Evolutionary conservation across 75 land plant species (phyloP).

Genomic region (Pseudotsuga menziesii): DNA sequence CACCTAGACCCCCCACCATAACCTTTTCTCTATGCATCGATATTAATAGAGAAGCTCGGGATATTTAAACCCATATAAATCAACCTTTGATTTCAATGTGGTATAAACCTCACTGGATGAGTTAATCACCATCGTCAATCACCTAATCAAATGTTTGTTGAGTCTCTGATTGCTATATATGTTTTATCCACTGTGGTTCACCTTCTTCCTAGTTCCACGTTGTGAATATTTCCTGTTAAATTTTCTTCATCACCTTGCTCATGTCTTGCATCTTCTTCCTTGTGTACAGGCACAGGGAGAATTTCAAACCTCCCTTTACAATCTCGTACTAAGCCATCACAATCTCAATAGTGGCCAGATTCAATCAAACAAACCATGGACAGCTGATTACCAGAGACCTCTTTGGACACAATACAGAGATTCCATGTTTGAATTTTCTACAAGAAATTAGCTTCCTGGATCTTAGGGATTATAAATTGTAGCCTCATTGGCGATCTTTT

Average conservation of each 20-base stretch:
- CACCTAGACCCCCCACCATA: no score
- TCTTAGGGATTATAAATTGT: slow-evolving; percentile 44
- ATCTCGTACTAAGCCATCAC: slow-evolving; percentile 64
- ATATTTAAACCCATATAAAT: no score
- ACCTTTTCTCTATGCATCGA: no score
- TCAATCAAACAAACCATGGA: slow-evolving; percentile 80
- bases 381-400: slow-evolving; percentile 48
- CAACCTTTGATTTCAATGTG: no score
- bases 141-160: no score
- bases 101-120: no score
- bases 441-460: slow-evolving; percentile 31
- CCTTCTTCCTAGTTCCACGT: not conserved
- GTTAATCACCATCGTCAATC: no score
- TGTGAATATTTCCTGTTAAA: not conserved
- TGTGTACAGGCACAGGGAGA: slow-evolving; percentile 72
- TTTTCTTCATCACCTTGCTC: slow-evolving; percentile 48
- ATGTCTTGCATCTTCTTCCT: slow-evolving; percentile 61
- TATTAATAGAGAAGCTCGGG: no score
- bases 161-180: no score
- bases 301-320: slow-evolving; percentile 79
- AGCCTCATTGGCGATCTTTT: slow-evolving; percentile 83
- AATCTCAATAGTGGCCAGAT: slow-evolving; percentile 83
- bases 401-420: slow-evolving; percentile 55
- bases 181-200: no score
- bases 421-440: slow-evolving; percentile 61